Evolutionary conservation across 495 filamentous ascomycete species (phyloP).

Genomic region (Hypoxylon lenormandii): DNA sequence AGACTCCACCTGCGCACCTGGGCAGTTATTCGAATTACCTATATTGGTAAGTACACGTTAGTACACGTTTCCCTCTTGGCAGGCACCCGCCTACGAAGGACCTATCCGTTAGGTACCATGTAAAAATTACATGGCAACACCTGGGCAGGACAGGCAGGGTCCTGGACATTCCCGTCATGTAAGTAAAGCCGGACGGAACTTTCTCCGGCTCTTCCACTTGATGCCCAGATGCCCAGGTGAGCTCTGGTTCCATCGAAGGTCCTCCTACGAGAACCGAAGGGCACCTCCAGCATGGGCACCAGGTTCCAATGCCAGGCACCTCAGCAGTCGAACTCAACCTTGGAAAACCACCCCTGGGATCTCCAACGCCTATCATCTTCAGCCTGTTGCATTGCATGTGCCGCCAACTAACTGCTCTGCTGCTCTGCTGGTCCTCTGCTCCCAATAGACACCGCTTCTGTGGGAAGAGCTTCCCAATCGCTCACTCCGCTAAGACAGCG

Average conservation of each 20-base stretch:
- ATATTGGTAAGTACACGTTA: slow-evolving; percentile 23
- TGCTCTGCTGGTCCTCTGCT: not conserved
- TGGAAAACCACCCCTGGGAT: slow-evolving; percentile 14
- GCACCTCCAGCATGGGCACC: no score
- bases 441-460: slow-evolving; percentile 16
- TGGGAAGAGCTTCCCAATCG: slow-evolving; percentile 25
- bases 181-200: slow-evolving; percentile 23
- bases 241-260: no score
- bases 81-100: slow-evolving; percentile 21
- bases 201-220: slow-evolving; percentile 27
- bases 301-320: no score
- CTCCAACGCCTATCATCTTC: slow-evolving; percentile 30
- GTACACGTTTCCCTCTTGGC: slow-evolving; percentile 12
- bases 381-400: slow-evolving; percentile 41
- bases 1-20: no score
- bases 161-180: not conserved
- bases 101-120: no score
- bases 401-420: slow-evolving; percentile 33
- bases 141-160: no score
- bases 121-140: not conserved
- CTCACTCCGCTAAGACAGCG: slow-evolving; percentile 1
- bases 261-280: no score
- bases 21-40: slow-evolving; percentile 7
- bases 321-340: slow-evolving; percentile 6
- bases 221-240: no score